A percentile compares a stretch with the other conserved stretches of the same genome.
These are phyloP conservation scores for Articulospora tetracladia DNA, from an alignment of 495 filamentous ascomycete genomes.

Conservation along the genomic window DNA sequence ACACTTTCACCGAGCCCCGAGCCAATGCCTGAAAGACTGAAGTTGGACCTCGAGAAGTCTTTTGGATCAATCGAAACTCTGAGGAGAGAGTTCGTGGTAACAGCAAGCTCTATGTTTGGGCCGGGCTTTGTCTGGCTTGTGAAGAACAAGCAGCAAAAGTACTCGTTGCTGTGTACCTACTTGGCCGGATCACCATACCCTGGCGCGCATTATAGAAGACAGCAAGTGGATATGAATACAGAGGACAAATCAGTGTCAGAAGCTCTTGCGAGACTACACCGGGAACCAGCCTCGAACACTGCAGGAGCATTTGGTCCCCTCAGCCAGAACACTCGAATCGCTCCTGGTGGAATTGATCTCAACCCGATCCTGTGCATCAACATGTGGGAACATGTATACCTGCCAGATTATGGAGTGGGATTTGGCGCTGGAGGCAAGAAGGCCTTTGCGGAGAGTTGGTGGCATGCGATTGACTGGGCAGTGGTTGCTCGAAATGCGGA, in stretches of 20 bases:
- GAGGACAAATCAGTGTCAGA: slow-evolving; percentile 19
- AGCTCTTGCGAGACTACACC: slow-evolving; percentile 2
- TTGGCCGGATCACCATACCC: slow-evolving; percentile 86
- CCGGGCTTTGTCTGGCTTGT: slow-evolving; percentile 97
- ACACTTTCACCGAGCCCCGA: slow-evolving; percentile 39
- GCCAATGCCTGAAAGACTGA: slow-evolving; percentile 47
- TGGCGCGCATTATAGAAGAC: slow-evolving; percentile 75
- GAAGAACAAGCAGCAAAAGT: slow-evolving; percentile 32
- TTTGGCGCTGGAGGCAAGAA: slow-evolving; percentile 57
- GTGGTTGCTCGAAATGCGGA: slow-evolving; percentile 45
- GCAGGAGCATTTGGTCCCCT: slow-evolving; percentile 41
- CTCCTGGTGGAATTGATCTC: slow-evolving; percentile 67
- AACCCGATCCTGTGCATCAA: slow-evolving; percentile 84
- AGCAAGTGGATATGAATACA: slow-evolving; percentile 79
- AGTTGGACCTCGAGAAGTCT: slow-evolving; percentile 48
- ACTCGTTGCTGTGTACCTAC: slow-evolving; percentile 76
- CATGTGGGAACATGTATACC: slow-evolving; percentile 94
- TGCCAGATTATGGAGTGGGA: slow-evolving; percentile 74
- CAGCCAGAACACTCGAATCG: slow-evolving; percentile 31
- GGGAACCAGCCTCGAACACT: slow-evolving; percentile 38
- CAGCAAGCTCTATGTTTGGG: slow-evolving; percentile 90
- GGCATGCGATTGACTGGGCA: slow-evolving; percentile 82
- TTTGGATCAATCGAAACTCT: slow-evolving; percentile 84
- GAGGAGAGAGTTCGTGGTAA: slow-evolving; percentile 70
- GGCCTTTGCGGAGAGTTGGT: slow-evolving; percentile 75